These are phyloP conservation scores for Phytopythium ostracodes DNA, from an alignment of 352 stramenopile species.

Conservation along the genomic window DNA sequence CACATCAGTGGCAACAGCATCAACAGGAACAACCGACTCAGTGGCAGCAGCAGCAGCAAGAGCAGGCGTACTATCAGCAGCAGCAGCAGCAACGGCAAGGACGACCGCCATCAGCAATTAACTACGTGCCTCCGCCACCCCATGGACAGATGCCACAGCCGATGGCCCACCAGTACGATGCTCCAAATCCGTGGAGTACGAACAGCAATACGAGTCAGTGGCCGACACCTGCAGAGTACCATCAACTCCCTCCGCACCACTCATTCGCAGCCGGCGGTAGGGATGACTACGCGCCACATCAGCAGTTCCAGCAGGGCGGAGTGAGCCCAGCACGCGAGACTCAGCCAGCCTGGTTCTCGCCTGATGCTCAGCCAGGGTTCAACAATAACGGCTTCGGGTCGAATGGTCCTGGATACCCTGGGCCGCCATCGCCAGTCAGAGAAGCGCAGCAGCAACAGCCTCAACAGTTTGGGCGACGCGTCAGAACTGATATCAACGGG, in stretches of 20 bases:
- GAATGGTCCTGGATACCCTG: background rate
- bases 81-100: conserved; percentile 5
- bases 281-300: background rate
- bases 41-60: conserved; percentile 15
- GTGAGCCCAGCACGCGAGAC: background rate
- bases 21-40: conserved; percentile 10
- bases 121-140: background rate
- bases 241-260: background rate
- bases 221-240: conserved; percentile 5
- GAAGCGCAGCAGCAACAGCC: conserved; percentile 1
- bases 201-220: background rate
- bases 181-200: background rate
- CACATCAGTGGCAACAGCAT: conserved; percentile 12
- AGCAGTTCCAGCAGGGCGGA: background rate
- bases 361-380: background rate
- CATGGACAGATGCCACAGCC: background rate
- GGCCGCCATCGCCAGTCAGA: background rate
- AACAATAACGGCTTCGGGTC: background rate
- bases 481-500: conserved; percentile 22
- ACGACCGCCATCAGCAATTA: conserved; percentile 1
- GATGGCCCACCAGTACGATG: background rate
- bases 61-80: conserved; percentile 10
- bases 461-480: conserved; percentile 17
- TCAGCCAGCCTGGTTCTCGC: background rate
- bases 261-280: background rate